Conservation (phyloP, 257 asterid species). For the Plantago major region DNA sequence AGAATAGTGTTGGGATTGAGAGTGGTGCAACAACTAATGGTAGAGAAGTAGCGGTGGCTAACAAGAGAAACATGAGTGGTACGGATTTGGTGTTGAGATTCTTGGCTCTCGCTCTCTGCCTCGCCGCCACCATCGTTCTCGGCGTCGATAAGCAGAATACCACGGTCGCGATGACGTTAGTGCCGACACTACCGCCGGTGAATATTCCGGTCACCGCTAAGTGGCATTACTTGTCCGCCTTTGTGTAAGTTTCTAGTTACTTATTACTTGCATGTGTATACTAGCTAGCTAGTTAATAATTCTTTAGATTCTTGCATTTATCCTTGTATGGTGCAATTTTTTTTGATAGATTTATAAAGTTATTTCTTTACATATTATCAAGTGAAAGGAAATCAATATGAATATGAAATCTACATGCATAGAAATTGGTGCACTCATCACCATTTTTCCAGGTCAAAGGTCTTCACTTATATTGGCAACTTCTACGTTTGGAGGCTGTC, state of each 20-base stretch:
- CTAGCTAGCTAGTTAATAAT: background rate
- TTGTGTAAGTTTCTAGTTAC: slow-evolving; percentile 35
- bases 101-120: slow-evolving; percentile 35
- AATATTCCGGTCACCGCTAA: slow-evolving; percentile 49
- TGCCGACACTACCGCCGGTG: slow-evolving; percentile 50
- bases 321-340: too few species aligned
- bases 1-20: slow-evolving; percentile 24
- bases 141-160: slow-evolving; percentile 47
- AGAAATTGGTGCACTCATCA: too few species aligned
- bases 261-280: background rate
- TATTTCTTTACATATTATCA: too few species aligned
- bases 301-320: too few species aligned
- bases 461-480: too few species aligned
- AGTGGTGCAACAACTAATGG: slow-evolving; percentile 9
- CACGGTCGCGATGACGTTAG: slow-evolving; percentile 32
- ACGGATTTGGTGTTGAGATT: slow-evolving; percentile 48
- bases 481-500: too few species aligned
- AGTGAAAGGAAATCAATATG: too few species aligned
- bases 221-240: slow-evolving; percentile 58
- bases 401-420: too few species aligned
- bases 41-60: slow-evolving; percentile 31
- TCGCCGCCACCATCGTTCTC: slow-evolving; percentile 53
- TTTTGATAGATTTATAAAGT: too few species aligned
- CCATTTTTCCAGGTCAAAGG: too few species aligned
- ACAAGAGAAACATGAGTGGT: slow-evolving; percentile 33